phyloP scores from a whole-genome alignment of 306 rosid species.

The Cicer chorassanicum region DNA sequence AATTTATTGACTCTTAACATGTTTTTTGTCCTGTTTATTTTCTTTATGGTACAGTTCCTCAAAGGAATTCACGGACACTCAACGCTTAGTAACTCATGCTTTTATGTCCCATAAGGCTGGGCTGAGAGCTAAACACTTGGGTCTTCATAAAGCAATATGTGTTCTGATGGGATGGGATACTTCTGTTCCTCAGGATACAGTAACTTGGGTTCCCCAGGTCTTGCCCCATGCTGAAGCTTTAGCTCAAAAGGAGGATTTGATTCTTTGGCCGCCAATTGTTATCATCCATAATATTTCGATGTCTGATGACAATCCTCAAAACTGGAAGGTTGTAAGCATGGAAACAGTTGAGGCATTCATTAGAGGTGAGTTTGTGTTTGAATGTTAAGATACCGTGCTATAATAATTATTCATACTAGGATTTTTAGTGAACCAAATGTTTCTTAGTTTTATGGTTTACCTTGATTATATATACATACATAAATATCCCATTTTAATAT shows the following conservation, averaged over 20 bases:
- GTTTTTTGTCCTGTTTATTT: constrained; percentile 37
- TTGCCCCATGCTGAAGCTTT: constrained; percentile 69
- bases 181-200: constrained; percentile 65
- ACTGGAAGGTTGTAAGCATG: constrained; percentile 79
- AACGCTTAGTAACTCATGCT: constrained; percentile 88
- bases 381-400: constrained; percentile 16
- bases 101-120: constrained; percentile 92
- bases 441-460: constrained; percentile 10
- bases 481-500: constrained; percentile 27
- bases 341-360: constrained; percentile 82
- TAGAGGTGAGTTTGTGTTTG: constrained; percentile 69
- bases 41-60: constrained; percentile 67
- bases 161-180: constrained; percentile 95
- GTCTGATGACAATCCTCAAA: constrained; percentile 69
- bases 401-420: constrained; percentile 23
- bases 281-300: constrained; percentile 78
- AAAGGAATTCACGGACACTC: constrained; percentile 94
- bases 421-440: constrained; percentile 24
- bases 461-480: not conserved
- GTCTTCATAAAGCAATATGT: constrained; percentile 87
- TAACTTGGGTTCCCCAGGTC: constrained; percentile 85
- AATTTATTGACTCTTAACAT: not conserved
- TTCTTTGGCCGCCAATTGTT: constrained; percentile 90
- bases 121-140: constrained; percentile 77
- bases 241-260: constrained; percentile 92